A percentile compares a stretch with the other conserved stretches of the same genome.
Evolutionary conservation across 208 protist genomes (phyloP).

Genomic region (Sergeia podlipaevii): DNA sequence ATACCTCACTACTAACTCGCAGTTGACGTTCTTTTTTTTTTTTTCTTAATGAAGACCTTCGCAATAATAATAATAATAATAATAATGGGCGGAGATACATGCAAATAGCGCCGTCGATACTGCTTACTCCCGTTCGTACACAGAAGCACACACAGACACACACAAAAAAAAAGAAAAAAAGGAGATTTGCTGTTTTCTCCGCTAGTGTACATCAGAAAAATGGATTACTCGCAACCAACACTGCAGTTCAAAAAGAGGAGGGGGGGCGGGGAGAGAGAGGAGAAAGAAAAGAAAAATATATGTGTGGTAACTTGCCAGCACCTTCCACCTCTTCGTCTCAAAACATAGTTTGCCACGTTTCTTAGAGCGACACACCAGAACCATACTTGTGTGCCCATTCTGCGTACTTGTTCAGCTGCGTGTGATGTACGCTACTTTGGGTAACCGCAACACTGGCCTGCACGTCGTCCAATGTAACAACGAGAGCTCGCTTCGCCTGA

Average conservation of each 20-base stretch:
- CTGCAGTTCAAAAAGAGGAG: too few relatives aligned
- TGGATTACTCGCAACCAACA: too few relatives aligned
- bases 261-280: conserved; percentile 5
- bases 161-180: background rate
- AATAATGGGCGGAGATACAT: too few relatives aligned
- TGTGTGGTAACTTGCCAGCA: background rate
- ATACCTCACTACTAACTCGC: too few relatives aligned
- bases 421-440: conserved; percentile 64
- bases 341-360: background rate
- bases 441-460: conserved; percentile 73
- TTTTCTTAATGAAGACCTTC: too few relatives aligned
- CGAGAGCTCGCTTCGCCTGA: conserved; percentile 34
- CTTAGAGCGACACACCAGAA: conserved; percentile 62
- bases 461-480: conserved; percentile 72
- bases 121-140: too few relatives aligned
- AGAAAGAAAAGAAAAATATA: background rate
- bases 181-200: too few relatives aligned
- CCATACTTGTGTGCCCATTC: conserved; percentile 72
- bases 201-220: too few relatives aligned
- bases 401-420: conserved; percentile 64
- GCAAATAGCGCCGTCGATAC: too few relatives aligned
- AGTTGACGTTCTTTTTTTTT: too few relatives aligned
- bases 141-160: background rate
- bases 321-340: background rate
- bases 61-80: too few relatives aligned